phyloP scores from a whole-genome alignment of 169 alveolate genomes.

The Fabrea salina region DNA sequence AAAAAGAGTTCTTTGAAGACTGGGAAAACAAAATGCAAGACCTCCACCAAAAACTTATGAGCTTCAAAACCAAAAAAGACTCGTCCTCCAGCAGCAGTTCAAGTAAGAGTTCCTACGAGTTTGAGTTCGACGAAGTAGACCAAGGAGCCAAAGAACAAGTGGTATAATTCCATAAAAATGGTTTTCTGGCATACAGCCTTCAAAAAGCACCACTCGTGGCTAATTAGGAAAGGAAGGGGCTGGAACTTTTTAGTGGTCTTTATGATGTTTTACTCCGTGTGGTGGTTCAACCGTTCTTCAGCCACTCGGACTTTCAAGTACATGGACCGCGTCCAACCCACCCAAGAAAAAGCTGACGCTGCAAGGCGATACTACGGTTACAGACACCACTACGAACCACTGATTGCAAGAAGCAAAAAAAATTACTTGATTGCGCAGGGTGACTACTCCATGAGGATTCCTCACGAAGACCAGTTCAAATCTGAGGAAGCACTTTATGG shows the following conservation, averaged over 20 bases:
- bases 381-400: slow-evolving; percentile 14
- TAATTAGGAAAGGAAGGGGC: slow-evolving; percentile 17
- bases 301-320: slow-evolving; percentile 10
- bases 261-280: slow-evolving; percentile 13
- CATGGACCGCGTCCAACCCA: slow-evolving; percentile 1
- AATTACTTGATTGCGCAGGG: slow-evolving; percentile 22
- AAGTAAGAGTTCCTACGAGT: no score
- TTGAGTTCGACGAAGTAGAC: no score
- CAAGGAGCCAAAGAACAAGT: no score
- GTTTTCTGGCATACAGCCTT: slow-evolving; percentile 36
- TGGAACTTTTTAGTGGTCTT: neutral
- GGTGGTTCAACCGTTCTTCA: slow-evolving; percentile 12
- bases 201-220: slow-evolving; percentile 31
- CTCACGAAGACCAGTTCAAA: slow-evolving; percentile 10
- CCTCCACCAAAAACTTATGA: no score
- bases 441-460: neutral
- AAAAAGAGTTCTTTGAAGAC: no score
- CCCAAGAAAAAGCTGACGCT: slow-evolving; percentile 18
- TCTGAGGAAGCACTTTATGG: slow-evolving; percentile 5
- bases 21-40: no score
- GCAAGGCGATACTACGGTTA: slow-evolving; percentile 3
- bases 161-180: slow-evolving; percentile 35
- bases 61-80: no score
- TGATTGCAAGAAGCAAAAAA: slow-evolving; percentile 19
- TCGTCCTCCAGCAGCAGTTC: no score